phyloP scores from a whole-genome alignment of 2,329 filamentous ascomycete species.

The Cladosporium sp. region DNA sequence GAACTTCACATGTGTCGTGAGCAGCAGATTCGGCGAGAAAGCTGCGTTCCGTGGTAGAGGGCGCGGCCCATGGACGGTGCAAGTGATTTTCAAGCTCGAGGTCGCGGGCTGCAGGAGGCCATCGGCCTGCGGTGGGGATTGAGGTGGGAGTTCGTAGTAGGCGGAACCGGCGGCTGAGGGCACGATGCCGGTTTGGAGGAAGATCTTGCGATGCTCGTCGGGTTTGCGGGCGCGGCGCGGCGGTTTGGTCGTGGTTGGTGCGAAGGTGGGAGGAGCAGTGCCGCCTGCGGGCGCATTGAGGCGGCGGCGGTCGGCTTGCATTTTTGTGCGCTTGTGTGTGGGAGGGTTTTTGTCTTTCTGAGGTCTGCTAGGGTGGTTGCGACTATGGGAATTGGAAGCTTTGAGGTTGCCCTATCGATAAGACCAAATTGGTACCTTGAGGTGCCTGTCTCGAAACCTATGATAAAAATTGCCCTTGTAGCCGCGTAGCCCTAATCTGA shows the following conservation, averaged over 20 bases:
- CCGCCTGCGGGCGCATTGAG: conserved; percentile 80
- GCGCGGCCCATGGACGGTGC: conserved; percentile 87
- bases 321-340: conserved; percentile 3
- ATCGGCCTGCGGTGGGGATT: conserved; percentile 30
- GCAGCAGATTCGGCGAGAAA: conserved; percentile 85
- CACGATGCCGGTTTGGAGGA: conserved; percentile 84
- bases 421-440: neutral
- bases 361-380: neutral
- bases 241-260: conserved; percentile 41
- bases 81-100: conserved; percentile 80
- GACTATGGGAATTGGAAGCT: neutral
- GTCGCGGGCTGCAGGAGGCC: conserved; percentile 37
- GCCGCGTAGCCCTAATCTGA: too few species aligned
- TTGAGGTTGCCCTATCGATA: neutral
- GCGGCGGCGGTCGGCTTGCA: conserved; percentile 70
- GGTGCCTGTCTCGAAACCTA: neutral
- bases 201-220: conserved; percentile 76
- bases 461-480: too few species aligned
- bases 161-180: conserved; percentile 91
- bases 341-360: neutral
- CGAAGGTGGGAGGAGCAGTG: conserved; percentile 69
- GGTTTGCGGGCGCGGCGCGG: conserved; percentile 53
- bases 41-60: conserved; percentile 83
- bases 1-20: conserved; percentile 93
- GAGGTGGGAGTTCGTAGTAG: conserved; percentile 60